Conservation (phyloP, 257 asterid genomes). For the Solanum bulbocastanum region DNA sequence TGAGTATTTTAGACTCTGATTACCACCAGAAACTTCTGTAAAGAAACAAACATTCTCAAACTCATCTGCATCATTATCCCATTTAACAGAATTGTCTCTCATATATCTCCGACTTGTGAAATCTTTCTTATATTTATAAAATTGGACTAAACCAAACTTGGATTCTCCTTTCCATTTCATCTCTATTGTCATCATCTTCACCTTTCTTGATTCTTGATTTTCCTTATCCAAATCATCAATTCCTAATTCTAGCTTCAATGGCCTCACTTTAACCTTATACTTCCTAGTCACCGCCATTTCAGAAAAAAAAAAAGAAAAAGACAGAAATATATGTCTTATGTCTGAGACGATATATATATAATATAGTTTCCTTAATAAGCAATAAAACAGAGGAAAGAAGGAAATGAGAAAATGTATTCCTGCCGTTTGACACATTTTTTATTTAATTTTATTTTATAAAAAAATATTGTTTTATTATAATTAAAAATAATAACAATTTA, state of each 20-base stretch:
- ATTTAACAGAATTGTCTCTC: constrained; percentile 10
- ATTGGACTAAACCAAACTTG: constrained; percentile 38
- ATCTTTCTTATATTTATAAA: constrained; percentile 15
- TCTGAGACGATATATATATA: neutral
- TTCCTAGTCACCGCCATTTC: constrained; percentile 36
- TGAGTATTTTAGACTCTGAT: constrained; percentile 19
- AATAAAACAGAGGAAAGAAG: neutral
- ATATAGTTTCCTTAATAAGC: neutral
- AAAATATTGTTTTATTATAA: too few relatives aligned
- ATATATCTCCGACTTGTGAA: constrained; percentile 18
- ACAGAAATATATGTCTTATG: neutral
- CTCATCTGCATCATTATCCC: constrained; percentile 48
- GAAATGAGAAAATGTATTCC: neutral
- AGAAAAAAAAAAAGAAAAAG: neutral
- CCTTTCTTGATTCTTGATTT: neutral
- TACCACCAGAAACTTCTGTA: constrained; percentile 11
- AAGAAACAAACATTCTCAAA: constrained; percentile 50
- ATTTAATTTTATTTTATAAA: too few relatives aligned
- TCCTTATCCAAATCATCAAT: neutral
- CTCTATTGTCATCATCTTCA: constrained; percentile 19
- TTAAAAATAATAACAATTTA: too few relatives aligned
- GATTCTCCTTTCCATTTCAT: constrained; percentile 66
- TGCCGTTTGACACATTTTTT: neutral
- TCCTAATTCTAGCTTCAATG: constrained; percentile 26
- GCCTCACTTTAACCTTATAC: constrained; percentile 50